phyloP scores from a whole-genome alignment of 2,329 filamentous ascomycete species.

The Fusarium sp. region DNA sequence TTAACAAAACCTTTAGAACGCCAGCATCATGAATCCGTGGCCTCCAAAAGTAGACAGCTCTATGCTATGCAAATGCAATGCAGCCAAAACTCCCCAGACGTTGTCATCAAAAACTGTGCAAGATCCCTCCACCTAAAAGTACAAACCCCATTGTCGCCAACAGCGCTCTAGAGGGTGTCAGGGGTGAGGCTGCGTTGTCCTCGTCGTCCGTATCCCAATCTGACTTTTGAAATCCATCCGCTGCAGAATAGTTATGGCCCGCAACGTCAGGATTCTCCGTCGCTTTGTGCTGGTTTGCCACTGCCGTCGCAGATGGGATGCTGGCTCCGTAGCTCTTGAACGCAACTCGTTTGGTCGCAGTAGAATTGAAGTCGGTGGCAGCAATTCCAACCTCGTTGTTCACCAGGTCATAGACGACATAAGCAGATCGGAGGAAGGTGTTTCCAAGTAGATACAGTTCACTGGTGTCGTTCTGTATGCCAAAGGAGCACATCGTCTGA shows the following conservation, averaged over 20 bases:
- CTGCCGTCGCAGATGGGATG: constrained; percentile 63
- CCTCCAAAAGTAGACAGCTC: constrained; percentile 8
- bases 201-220: constrained; percentile 7
- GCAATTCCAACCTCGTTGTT: constrained; percentile 68
- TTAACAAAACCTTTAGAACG: constrained; percentile 32
- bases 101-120: constrained; percentile 22
- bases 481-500: constrained; percentile 64
- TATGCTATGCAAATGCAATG: constrained; percentile 19
- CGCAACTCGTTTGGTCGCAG: constrained; percentile 60
- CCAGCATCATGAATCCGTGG: constrained; percentile 30
- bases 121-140: constrained; percentile 37
- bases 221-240: constrained; percentile 48
- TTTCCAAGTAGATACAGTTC: constrained; percentile 64
- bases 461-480: constrained; percentile 62
- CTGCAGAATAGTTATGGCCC: constrained; percentile 42
- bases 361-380: constrained; percentile 66
- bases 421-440: constrained; percentile 69
- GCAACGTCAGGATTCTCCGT: constrained; percentile 29
- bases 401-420: constrained; percentile 68
- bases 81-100: not conserved
- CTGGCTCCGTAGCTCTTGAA: constrained; percentile 61
- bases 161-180: constrained; percentile 22
- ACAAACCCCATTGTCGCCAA: constrained; percentile 39
- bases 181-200: constrained; percentile 32
- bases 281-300: constrained; percentile 53